Percentiles rank a stretch among this genome's conserved stretches.
These are phyloP conservation scores for Leccinum subgranulosum DNA, from an alignment of 768 basidiomycete genomes.

Conservation along the genomic window DNA sequence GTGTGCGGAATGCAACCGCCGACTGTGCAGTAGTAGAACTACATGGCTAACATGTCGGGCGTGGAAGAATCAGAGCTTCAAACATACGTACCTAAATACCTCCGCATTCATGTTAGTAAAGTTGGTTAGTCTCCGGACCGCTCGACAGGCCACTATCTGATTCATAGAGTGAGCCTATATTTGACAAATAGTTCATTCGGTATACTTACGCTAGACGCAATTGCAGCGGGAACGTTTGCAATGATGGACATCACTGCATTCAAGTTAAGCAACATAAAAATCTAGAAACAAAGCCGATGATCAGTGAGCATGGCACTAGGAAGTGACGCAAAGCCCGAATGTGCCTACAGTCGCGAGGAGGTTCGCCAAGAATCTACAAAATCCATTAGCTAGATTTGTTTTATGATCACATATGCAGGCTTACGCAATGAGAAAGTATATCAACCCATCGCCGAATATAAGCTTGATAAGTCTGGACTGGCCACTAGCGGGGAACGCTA, in stretches of 20 bases:
- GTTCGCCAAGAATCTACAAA: slow-evolving; percentile 62
- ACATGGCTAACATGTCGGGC: slow-evolving; percentile 11
- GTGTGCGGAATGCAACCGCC: slow-evolving; percentile 58
- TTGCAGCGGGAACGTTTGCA: slow-evolving; percentile 69
- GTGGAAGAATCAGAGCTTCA: slow-evolving; percentile 20
- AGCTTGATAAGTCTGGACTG: slow-evolving; percentile 58
- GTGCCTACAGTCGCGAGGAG: slow-evolving; percentile 47
- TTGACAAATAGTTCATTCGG: background rate
- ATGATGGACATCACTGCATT: slow-evolving; percentile 75
- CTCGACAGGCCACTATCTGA: slow-evolving; percentile 64
- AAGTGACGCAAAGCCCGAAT: background rate
- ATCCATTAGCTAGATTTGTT: background rate
- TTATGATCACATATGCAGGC: slow-evolving; percentile 22
- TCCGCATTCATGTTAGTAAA: slow-evolving; percentile 49
- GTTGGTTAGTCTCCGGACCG: slow-evolving; percentile 63
- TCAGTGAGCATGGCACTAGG: background rate
- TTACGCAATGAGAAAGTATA: slow-evolving; percentile 71
- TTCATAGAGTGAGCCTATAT: background rate
- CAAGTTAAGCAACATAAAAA: slow-evolving; percentile 65
- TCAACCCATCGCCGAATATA: slow-evolving; percentile 69
- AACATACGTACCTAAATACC: slow-evolving; percentile 47
- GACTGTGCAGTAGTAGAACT: slow-evolving; percentile 45
- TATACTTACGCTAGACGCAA: slow-evolving; percentile 56
- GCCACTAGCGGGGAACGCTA: slow-evolving; percentile 44
- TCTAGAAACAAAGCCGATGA: slow-evolving; percentile 16